Base-by-base conservation (phyloP, 352 stramenopile genomes). In the Pseudoperonospora humuli region DNA sequence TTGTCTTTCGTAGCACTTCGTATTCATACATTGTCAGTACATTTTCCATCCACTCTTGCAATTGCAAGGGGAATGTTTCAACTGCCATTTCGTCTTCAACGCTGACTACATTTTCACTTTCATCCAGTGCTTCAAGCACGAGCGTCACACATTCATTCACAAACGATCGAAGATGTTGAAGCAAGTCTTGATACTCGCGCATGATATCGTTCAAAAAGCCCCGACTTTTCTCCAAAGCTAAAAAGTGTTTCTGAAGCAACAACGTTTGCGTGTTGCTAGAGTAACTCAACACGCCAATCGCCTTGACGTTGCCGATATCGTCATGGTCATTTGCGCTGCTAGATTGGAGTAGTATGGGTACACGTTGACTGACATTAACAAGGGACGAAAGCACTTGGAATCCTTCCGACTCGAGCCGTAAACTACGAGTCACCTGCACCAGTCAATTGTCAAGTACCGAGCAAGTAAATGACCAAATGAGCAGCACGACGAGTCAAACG, bases 11-110 rank as follows among this genome's bases (percentile, higher is more conserved):
- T 27, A 75, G 24, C 29, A 66, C 38, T 53, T 90, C 77, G 39
- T 62, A 68, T 49, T 86, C 70, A 38, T 71, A 67, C 77, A 90
- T 90, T 28, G 40, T 33, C 19, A 72, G 43, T 37, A 86, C 77
- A 20, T 67, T 83, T 47, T 86, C 72, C 67, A 84, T 86, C 77
- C 77, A 90, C 52, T 87, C 77, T 33, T 76, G 60, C 50, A 74
- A 29, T 15, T 64, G 40, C 35, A 69, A 45, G 0, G 53, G 49
- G 26, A 60, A 60, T 13, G 29, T 37, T 20, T 61, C 34, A 2
- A 25, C 31, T 21, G 44, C 38, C 35, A 58, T 37, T 50, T 61
- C 49, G 19, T 54, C 17, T 9, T 47, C 53, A 32, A 24, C 44
- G 20, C 20, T 67, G 24, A 48, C 24, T n/a, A 18, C 36, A 32